Base-by-base conservation (phyloP, 805 yeast species). In the Metschnikowia orientalis region DNA sequence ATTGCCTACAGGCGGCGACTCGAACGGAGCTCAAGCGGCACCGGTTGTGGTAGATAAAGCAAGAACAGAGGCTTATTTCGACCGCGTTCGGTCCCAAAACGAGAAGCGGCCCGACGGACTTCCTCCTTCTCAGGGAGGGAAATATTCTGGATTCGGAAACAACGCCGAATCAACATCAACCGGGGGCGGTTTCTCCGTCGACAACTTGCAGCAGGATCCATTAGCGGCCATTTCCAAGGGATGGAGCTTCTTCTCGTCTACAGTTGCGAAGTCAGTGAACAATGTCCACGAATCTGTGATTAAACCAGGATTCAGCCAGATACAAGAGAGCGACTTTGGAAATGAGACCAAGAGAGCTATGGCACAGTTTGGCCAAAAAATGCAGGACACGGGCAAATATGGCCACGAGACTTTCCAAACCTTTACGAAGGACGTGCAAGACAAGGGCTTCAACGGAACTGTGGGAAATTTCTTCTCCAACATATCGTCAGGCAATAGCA, bases 51-150 rank as follows among this genome's bases (percentile, higher is more conserved):
- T 37, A 21, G 50, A 45, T 40, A 79, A 75, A 57, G 63, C 56
- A n/a, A 74, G 74, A 42, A 87, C 83, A 53, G 97, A 88, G 57
- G 68, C 77, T 5, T 90, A 83, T 56, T 89, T 89, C 59, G 86
- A 90, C 9, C 71, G 73, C 17, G 67, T 89, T 35, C 96, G 97
- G 10, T 69, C 76, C 12, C 67, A 68, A 34, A 89, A 89, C 58
- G 79, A 77, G 6, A 40, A 67, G 12, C 75, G 94, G 56, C 85
- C 97, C 2, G 86, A 74, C 1, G 64, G 82, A 56, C 54, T 87
- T 32, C 95, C 90, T 3, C 97, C 97, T 18, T 82, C 90, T 8
- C 87, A 89, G 61, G 97, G 97, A 41, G 97, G 97, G 31, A 83
- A 79, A 54, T 89, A 79, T 55, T 79, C 77, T 41, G 97, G 97